These are phyloP conservation scores for Dactylellina drechsleri DNA, from an alignment of 2,329 filamentous ascomycete species.

Conservation along the genomic window DNA sequence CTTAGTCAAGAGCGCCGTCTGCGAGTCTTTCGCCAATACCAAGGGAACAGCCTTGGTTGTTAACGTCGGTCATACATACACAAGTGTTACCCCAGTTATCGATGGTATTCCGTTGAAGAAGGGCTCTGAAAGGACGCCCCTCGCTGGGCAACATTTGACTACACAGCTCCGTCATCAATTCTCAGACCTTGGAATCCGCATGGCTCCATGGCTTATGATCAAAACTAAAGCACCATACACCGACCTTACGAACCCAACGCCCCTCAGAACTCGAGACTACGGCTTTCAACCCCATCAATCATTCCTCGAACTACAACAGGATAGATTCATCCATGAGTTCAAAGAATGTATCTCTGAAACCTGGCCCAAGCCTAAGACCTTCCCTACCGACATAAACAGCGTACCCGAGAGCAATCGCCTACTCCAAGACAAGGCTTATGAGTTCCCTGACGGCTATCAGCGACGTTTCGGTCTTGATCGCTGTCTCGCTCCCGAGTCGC, in stretches of 20 bases:
- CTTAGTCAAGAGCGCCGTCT: slow-evolving; percentile 85
- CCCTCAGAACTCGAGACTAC: slow-evolving; percentile 79
- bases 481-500: slow-evolving; percentile 83
- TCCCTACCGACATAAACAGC: slow-evolving; percentile 54
- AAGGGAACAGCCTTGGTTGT: slow-evolving; percentile 93
- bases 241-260: slow-evolving; percentile 76
- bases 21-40: slow-evolving; percentile 82
- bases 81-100: slow-evolving; percentile 88
- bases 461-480: slow-evolving; percentile 88
- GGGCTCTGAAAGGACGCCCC: slow-evolving; percentile 78
- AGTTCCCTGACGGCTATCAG: slow-evolving; percentile 96
- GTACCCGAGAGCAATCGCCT: slow-evolving; percentile 46
- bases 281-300: slow-evolving; percentile 70
- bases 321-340: slow-evolving; percentile 92
- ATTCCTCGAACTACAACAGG: slow-evolving; percentile 86
- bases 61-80: slow-evolving; percentile 87
- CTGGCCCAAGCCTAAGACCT: slow-evolving; percentile 75
- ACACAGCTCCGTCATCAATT: slow-evolving; percentile 77
- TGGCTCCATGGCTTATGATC: slow-evolving; percentile 87
- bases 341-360: slow-evolving; percentile 97
- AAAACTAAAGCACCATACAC: slow-evolving; percentile 89
- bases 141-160: slow-evolving; percentile 90
- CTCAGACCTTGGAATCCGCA: slow-evolving; percentile 57
- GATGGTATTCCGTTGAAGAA: slow-evolving; percentile 95
- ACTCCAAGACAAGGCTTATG: slow-evolving; percentile 71